A percentile compares a stretch with the other conserved stretches of the same genome.
phyloP scores from a whole-genome alignment of 345 rosid species.

The Populus davidiana region DNA sequence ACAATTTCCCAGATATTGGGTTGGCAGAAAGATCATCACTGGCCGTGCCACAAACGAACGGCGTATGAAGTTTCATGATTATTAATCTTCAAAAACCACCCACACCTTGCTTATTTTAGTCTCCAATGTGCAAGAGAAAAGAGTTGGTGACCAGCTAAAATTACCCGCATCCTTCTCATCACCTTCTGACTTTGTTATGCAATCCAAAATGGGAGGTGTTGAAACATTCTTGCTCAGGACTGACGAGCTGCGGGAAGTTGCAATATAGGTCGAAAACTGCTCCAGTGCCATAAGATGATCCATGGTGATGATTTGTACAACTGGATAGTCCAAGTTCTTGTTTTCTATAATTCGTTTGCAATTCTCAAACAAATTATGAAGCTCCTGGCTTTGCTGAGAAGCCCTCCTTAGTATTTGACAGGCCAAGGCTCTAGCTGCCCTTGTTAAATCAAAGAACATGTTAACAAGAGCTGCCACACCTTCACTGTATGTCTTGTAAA shows the following conservation, averaged over 20 bases:
- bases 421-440: slow-evolving; percentile 57
- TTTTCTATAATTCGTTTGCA: slow-evolving; percentile 46
- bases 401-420: slow-evolving; percentile 64
- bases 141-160: slow-evolving; percentile 22
- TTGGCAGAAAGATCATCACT: not conserved
- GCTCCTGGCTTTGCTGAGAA: slow-evolving; percentile 49
- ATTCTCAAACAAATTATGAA: slow-evolving; percentile 47
- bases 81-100: slow-evolving; percentile 68
- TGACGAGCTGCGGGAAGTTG: not conserved
- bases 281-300: slow-evolving; percentile 63
- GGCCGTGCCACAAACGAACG: not conserved
- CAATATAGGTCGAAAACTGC: slow-evolving; percentile 34
- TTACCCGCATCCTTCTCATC: slow-evolving; percentile 8
- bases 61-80: not conserved
- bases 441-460: slow-evolving; percentile 62
- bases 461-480: slow-evolving; percentile 49
- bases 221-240: too few species aligned
- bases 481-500: slow-evolving; percentile 49
- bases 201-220: slow-evolving; percentile 12
- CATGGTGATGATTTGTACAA: slow-evolving; percentile 49
- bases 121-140: slow-evolving; percentile 53
- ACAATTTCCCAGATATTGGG: too few species aligned
- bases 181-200: slow-evolving; percentile 16
- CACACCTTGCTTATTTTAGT: slow-evolving; percentile 78
- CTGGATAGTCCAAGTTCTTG: slow-evolving; percentile 67